Evolutionary conservation across 1,284 basidiomycete species (phyloP).

Genomic region (Naganishia cerealis): DNA sequence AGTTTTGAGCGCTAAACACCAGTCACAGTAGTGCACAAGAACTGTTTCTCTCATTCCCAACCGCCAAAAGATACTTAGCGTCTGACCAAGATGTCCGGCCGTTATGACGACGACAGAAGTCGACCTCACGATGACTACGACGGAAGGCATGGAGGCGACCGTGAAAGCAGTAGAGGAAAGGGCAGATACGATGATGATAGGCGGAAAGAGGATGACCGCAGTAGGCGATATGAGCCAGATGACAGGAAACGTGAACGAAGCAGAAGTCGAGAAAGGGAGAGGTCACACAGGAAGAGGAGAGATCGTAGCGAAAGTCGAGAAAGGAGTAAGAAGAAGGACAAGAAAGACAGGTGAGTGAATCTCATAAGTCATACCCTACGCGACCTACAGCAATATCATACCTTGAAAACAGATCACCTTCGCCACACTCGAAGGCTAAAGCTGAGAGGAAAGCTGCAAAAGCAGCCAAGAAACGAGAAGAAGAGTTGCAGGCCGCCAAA

Average conservation of each 20-base stretch:
- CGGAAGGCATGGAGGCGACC: slow-evolving; percentile 29
- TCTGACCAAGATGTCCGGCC: slow-evolving; percentile 11
- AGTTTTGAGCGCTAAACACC: too few relatives aligned
- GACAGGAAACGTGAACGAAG: slow-evolving; percentile 42
- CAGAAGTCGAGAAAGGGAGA: slow-evolving; percentile 38
- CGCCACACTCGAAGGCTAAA: slow-evolving; percentile 60
- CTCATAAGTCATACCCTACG: neutral
- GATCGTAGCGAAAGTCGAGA: slow-evolving; percentile 43
- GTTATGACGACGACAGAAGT: slow-evolving; percentile 13
- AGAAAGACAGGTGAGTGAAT: slow-evolving; percentile 45
- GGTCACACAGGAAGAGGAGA: slow-evolving; percentile 36
- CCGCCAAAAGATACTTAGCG: neutral
- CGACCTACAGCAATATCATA: slow-evolving; percentile 26
- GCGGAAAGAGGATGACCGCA: slow-evolving; percentile 33
- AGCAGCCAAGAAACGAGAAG: slow-evolving; percentile 74
- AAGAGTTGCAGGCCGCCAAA: slow-evolving; percentile 80
- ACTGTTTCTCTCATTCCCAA: neutral
- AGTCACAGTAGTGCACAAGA: neutral
- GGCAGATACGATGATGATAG: slow-evolving; percentile 28
- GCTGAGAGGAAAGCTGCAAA: slow-evolving; percentile 63
- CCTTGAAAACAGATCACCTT: slow-evolving; percentile 47
- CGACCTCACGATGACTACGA: slow-evolving; percentile 30
- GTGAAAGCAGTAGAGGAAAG: slow-evolving; percentile 9
- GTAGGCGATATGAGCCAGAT: slow-evolving; percentile 24
- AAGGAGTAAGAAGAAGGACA: slow-evolving; percentile 46